phyloP scores from a whole-genome alignment of 352 stramenopile genomes.

The Pythium grandisporangium region DNA sequence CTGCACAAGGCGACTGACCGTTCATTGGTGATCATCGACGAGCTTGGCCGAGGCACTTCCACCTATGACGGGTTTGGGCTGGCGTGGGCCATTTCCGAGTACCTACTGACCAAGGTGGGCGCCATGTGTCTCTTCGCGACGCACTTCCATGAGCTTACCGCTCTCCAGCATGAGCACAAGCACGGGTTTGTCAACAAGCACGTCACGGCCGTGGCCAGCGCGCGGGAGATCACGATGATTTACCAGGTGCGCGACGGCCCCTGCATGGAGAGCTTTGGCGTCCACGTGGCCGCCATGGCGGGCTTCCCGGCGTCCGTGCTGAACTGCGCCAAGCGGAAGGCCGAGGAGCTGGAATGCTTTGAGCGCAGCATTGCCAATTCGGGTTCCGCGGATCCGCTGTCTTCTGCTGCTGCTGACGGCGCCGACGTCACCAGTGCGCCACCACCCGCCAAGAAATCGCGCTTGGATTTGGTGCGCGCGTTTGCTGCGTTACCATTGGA shows the following conservation, averaged over 20 bases:
- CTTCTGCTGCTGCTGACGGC: too few species aligned
- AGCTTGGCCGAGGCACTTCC: conserved; percentile 96
- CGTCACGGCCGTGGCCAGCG: conserved; percentile 86
- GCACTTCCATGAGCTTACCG: conserved; percentile 99
- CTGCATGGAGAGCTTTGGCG: conserved; percentile 98
- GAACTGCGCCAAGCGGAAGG: conserved; percentile 90
- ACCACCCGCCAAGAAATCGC: conserved; percentile 26
- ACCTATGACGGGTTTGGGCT: conserved; percentile 98
- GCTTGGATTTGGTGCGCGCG: conserved; percentile 27
- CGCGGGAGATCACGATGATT: conserved; percentile 86
- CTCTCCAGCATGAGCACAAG: conserved; percentile 69
- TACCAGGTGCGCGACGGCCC: conserved; percentile 91
- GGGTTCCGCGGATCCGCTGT: too few species aligned
- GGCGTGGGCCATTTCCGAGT: conserved; percentile 97
- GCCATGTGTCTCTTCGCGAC: conserved; percentile 93
- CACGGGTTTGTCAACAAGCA: conserved; percentile 93
- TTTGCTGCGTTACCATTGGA: conserved; percentile 70
- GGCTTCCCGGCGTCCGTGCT: conserved; percentile 93
- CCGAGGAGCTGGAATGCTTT: conserved; percentile 89
- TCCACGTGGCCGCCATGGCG: conserved; percentile 97
- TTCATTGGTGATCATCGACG: conserved; percentile 99
- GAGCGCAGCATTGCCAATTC: conserved; percentile 30
- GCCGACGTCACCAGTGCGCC: background rate
- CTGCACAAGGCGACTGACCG: conserved; percentile 89
- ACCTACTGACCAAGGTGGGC: conserved; percentile 90